Conservation (phyloP, 441 rosid genomes). For the Gossypium laxum region DNA sequence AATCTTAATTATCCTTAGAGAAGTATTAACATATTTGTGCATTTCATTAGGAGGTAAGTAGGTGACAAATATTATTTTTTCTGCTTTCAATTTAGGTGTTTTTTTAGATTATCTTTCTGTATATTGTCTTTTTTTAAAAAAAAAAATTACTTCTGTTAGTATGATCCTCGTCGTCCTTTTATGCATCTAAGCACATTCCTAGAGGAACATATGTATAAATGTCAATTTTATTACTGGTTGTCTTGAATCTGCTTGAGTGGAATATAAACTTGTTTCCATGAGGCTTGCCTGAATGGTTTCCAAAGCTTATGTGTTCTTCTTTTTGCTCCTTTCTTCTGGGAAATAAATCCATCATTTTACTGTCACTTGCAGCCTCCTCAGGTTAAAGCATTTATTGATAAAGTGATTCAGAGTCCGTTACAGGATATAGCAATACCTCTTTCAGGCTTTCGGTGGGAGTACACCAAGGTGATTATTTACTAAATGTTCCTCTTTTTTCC, state of each 20-base stretch:
- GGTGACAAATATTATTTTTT: not conserved
- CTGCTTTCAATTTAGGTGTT: not conserved
- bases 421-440: constrained; percentile 95
- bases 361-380: constrained; percentile 64
- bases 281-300: not conserved
- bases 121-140: not conserved
- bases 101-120: not conserved
- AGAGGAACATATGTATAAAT: not conserved
- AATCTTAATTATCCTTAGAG: not conserved
- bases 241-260: not conserved
- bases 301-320: not conserved
- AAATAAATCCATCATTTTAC: constrained; percentile 12
- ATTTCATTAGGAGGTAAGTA: not conserved
- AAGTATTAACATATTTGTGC: not conserved
- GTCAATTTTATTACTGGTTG: not conserved
- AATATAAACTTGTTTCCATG: not conserved
- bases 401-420: constrained; percentile 91
- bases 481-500: constrained; percentile 3
- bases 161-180: not conserved
- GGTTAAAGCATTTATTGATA: constrained; percentile 77
- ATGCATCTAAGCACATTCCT: not conserved
- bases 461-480: constrained; percentile 49
- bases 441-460: constrained; percentile 92
- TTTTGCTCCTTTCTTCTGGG: not conserved
- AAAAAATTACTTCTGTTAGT: not conserved